Evolutionary conservation across 768 basidiomycete genomes (phyloP).

Genomic region (Termitomyces sp.): DNA sequence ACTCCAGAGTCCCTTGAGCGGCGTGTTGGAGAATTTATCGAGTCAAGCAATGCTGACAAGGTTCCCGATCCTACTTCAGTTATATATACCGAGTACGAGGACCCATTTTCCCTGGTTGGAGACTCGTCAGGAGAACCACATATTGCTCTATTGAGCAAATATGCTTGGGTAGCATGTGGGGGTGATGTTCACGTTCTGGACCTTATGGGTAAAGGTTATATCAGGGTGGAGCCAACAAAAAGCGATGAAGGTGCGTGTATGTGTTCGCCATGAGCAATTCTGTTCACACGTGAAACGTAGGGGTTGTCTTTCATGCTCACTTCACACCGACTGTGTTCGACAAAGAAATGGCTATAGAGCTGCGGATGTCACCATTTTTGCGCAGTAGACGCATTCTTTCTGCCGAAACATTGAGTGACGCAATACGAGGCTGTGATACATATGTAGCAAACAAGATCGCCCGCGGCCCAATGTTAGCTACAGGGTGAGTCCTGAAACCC

Average conservation of each 20-base stretch:
- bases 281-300: not conserved
- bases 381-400: constrained; percentile 49
- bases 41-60: constrained; percentile 22
- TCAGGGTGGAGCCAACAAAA: constrained; percentile 53
- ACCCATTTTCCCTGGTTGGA: constrained; percentile 62
- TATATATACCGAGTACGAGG: constrained; percentile 72
- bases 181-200: constrained; percentile 69
- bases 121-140: constrained; percentile 51
- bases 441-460: constrained; percentile 58
- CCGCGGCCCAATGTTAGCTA: constrained; percentile 35
- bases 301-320: constrained; percentile 41
- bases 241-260: constrained; percentile 30
- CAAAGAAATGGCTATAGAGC: constrained; percentile 34
- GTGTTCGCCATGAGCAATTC: not conserved
- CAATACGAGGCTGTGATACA: constrained; percentile 67
- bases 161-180: constrained; percentile 83
- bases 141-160: constrained; percentile 47
- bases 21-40: constrained; percentile 26
- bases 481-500: constrained; percentile 39
- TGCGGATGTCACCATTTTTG: constrained; percentile 52
- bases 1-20: constrained; percentile 45
- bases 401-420: constrained; percentile 53
- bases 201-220: constrained; percentile 64
- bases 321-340: constrained; percentile 53
- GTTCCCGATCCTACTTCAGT: constrained; percentile 59